Evolutionary conservation across 2,329 filamentous ascomycete genomes (phyloP).

Genomic region (Sphaerulina musiva): DNA sequence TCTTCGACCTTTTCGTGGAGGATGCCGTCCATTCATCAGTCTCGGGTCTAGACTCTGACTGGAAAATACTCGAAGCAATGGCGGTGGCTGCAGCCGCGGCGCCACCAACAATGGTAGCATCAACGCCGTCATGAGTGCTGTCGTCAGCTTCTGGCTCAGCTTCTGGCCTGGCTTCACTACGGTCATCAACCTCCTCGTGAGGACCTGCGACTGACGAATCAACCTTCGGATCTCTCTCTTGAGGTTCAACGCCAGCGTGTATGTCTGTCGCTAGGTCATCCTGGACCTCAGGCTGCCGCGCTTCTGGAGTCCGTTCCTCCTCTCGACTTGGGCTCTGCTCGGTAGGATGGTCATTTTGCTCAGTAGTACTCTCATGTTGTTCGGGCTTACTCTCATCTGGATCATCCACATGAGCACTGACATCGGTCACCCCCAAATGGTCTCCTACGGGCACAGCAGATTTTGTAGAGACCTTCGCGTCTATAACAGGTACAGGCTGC

Average conservation of each 20-base stretch:
- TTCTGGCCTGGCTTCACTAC: neutral
- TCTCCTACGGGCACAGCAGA: neutral
- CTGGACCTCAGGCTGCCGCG: no score
- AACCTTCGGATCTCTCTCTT: no score
- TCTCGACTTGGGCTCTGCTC: neutral
- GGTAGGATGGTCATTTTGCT: neutral
- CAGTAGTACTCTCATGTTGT: no score
- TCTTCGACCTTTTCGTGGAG: conserved; percentile 35
- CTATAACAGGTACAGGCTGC: neutral
- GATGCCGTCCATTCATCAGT: conserved; percentile 21
- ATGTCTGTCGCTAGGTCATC: no score
- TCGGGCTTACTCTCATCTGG: neutral
- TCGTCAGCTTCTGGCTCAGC: neutral
- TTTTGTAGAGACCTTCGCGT: neutral
- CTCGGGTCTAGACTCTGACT: conserved; percentile 3
- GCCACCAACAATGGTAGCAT: conserved; percentile 8
- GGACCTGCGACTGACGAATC: no score
- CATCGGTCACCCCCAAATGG: neutral
- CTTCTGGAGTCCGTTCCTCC: no score
- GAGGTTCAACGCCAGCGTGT: no score
- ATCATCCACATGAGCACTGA: neutral
- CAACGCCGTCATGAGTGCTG: conserved; percentile 8
- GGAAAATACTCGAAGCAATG: neutral
- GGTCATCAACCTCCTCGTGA: no score
- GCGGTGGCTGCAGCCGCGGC: conserved; percentile 1